Conservation (phyloP, 768 basidiomycete genomes). For the Suillus clintonianus region DNA sequence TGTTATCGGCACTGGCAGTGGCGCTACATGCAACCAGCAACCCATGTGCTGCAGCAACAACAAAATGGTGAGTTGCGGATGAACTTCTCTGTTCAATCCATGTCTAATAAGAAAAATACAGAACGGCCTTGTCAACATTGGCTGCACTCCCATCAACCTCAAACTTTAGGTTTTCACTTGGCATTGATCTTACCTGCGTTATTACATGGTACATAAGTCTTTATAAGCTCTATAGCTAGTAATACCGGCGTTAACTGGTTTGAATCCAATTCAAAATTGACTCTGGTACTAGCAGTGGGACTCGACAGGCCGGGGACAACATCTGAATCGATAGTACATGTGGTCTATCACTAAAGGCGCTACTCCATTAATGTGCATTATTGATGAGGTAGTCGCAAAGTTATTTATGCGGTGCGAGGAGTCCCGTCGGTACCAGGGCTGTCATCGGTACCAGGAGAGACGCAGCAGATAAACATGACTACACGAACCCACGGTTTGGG, state of each 20-base stretch:
- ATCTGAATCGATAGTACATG: too few species aligned
- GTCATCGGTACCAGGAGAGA: not conserved
- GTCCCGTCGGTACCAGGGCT: too few species aligned
- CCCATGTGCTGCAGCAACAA: constrained; percentile 25
- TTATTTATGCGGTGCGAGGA: too few species aligned
- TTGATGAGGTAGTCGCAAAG: too few species aligned
- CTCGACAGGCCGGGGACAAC: too few species aligned
- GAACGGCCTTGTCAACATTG: constrained; percentile 22
- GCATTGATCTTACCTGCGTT: not conserved
- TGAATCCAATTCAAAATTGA: not conserved
- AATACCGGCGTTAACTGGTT: not conserved
- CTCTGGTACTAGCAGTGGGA: not conserved
- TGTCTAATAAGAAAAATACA: constrained; percentile 4
- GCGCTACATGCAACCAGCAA: constrained; percentile 14
- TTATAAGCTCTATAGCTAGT: not conserved
- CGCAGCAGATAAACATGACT: not conserved
- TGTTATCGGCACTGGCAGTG: constrained; percentile 22
- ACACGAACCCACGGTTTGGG: not conserved
- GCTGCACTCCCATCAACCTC: constrained; percentile 15
- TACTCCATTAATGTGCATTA: too few species aligned
- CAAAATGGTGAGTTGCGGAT: not conserved
- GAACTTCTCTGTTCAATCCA: not conserved
- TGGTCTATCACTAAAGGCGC: too few species aligned
- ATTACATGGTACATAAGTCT: constrained; percentile 8
- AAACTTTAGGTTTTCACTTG: not conserved